A percentile compares a stretch with the other conserved stretches of the same genome.
These are phyloP conservation scores for Lasiodiplodia hormozganensis DNA, from an alignment of 2,329 filamentous ascomycete genomes.

Conservation along the genomic window DNA sequence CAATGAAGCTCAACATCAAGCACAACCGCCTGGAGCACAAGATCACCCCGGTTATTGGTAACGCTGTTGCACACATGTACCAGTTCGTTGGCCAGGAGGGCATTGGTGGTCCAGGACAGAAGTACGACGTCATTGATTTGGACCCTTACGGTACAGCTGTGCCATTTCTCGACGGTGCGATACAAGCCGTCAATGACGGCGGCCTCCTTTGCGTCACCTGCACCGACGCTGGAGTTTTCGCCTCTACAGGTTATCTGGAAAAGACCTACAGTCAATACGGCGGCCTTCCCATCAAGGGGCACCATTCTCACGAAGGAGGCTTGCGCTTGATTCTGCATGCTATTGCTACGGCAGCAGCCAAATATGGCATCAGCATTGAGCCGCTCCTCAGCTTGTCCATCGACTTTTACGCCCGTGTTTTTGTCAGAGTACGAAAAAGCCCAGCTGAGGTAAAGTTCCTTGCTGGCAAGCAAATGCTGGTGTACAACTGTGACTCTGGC, in stretches of 20 bases:
- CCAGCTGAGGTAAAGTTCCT: slow-evolving; percentile 89
- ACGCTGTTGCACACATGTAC: slow-evolving; percentile 94
- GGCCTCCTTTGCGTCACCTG: slow-evolving; percentile 94
- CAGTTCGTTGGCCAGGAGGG: slow-evolving; percentile 63
- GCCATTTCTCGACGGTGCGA: slow-evolving; percentile 87
- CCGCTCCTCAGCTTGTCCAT: slow-evolving; percentile 92
- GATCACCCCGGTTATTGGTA: slow-evolving; percentile 76
- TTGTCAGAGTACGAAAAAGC: slow-evolving; percentile 80
- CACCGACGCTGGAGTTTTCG: slow-evolving; percentile 94
- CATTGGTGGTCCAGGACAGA: slow-evolving; percentile 50
- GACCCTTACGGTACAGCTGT: slow-evolving; percentile 96
- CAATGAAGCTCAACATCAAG: slow-evolving; percentile 82
- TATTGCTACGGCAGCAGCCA: slow-evolving; percentile 79
- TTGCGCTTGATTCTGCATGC: slow-evolving; percentile 84
- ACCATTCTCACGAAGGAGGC: slow-evolving; percentile 87
- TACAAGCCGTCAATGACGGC: slow-evolving; percentile 86
- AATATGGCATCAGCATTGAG: slow-evolving; percentile 87
- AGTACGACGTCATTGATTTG: slow-evolving; percentile 93
- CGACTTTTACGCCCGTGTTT: slow-evolving; percentile 92
- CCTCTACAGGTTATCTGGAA: slow-evolving; percentile 90
- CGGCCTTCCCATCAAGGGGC: slow-evolving; percentile 83
- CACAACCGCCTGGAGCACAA: slow-evolving; percentile 79
- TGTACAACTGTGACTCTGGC: slow-evolving; percentile 88
- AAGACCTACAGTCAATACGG: slow-evolving; percentile 96
- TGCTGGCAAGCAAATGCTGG: slow-evolving; percentile 88